phyloP scores from a whole-genome alignment of 1,284 basidiomycete species.

The Chondrostereum purpureum region DNA sequence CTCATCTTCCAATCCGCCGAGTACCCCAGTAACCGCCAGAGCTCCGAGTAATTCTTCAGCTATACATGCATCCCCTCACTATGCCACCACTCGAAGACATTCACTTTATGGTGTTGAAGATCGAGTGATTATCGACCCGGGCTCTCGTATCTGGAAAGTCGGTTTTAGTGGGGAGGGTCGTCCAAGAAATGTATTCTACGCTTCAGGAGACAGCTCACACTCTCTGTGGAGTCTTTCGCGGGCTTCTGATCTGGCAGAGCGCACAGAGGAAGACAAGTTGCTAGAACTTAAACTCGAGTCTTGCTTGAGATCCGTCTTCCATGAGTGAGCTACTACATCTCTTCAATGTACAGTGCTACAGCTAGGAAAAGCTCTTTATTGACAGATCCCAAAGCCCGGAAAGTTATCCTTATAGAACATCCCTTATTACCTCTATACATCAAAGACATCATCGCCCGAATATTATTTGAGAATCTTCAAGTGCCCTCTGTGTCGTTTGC shows the following conservation, averaged over 20 bases:
- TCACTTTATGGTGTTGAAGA: constrained; percentile 85
- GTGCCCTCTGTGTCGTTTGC: constrained; percentile 93
- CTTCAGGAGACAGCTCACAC: constrained; percentile 31
- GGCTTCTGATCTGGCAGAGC: constrained; percentile 44
- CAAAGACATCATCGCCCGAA: constrained; percentile 81
- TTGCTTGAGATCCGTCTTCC: constrained; percentile 72
- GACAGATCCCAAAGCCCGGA: constrained; percentile 89
- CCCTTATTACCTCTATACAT: constrained; percentile 81
- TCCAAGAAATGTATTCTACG: constrained; percentile 70
- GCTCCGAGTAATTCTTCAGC: constrained; percentile 28
- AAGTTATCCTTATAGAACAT: constrained; percentile 88
- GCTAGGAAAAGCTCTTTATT: constrained; percentile 65
- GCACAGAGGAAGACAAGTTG: constrained; percentile 66
- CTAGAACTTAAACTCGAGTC: constrained; percentile 65
- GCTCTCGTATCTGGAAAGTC: constrained; percentile 81
- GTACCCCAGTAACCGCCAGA: neutral
- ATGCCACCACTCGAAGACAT: constrained; percentile 69
- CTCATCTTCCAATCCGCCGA: neutral
- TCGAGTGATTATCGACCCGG: constrained; percentile 78
- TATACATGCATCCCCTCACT: constrained; percentile 68
- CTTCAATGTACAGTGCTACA: constrained; percentile 15
- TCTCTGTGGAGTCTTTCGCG: constrained; percentile 58
- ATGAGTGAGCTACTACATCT: constrained; percentile 55
- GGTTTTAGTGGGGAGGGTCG: constrained; percentile 87
- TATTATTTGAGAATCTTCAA: constrained; percentile 88